phyloP scores from a whole-genome alignment of 1,139 yeast species.

The Geotrichum citri-aurantii region DNA sequence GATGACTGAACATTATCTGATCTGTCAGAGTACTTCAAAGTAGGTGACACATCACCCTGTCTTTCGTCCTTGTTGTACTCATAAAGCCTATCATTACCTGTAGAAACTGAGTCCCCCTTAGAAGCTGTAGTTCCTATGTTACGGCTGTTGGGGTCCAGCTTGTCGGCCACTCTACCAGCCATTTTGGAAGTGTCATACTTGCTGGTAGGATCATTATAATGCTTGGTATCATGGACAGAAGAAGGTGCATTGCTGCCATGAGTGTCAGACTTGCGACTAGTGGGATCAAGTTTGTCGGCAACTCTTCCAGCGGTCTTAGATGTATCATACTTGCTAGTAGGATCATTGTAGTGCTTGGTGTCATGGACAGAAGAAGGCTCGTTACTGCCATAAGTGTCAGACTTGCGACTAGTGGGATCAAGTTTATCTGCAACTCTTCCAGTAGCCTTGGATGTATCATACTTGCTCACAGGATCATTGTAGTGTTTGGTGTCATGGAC shows the following conservation, averaged over 20 bases:
- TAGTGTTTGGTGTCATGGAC: no score
- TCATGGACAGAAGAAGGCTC: no score
- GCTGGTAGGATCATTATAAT: conserved; percentile 2
- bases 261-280: no score
- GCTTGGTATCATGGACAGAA: conserved; percentile 3
- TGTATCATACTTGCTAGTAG: conserved; percentile 16
- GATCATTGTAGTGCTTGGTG: no score
- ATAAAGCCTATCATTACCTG: background rate
- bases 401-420: background rate
- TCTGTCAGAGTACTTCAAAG: conserved; percentile 4
- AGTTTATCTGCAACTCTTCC: background rate
- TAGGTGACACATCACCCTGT: conserved; percentile 10
- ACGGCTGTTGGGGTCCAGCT: conserved; percentile 5
- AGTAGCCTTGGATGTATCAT: conserved; percentile 5
- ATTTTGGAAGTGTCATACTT: conserved; percentile 3
- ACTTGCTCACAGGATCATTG: conserved; percentile 4
- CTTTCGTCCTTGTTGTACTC: conserved; percentile 1
- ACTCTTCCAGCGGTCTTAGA: conserved; percentile 3
- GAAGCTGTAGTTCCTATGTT: background rate
- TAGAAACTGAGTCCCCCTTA: background rate
- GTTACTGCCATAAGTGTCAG: no score
- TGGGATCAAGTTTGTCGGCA: conserved; percentile 10
- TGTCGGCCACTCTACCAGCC: conserved; percentile 5
- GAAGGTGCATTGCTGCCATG: no score
- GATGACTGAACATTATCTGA: background rate